Conservation (phyloP, 805 yeast genomes). For the Metschnikowia santaceciliae region DNA sequence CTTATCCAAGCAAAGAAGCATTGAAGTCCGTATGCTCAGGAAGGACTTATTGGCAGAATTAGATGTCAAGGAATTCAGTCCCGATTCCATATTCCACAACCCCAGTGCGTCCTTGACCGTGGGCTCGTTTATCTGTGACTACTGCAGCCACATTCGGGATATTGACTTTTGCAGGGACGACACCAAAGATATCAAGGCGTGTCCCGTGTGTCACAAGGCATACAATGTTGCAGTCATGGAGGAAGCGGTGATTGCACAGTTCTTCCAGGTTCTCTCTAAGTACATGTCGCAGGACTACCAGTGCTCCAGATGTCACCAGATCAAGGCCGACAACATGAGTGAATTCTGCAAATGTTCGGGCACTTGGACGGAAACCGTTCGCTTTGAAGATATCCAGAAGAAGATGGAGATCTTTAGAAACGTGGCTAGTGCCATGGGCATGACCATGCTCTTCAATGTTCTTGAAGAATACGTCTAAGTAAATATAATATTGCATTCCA, state of each 20-base stretch:
- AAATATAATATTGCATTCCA: not conserved
- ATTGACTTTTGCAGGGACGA: slow-evolving; percentile 79
- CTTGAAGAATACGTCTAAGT: slow-evolving; percentile 24
- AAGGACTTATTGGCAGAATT: slow-evolving; percentile 68
- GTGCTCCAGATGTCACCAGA: slow-evolving; percentile 71
- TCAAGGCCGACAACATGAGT: slow-evolving; percentile 66
- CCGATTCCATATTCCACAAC: slow-evolving; percentile 64
- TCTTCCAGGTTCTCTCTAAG: slow-evolving; percentile 50
- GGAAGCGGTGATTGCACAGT: slow-evolving; percentile 68
- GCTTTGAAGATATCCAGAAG: slow-evolving; percentile 40
- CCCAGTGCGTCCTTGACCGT: slow-evolving; percentile 71
- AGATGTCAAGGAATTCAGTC: slow-evolving; percentile 81
- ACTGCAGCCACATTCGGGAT: slow-evolving; percentile 71
- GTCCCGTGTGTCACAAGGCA: slow-evolving; percentile 61
- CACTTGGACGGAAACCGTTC: slow-evolving; percentile 60
- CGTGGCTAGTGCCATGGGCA: slow-evolving; percentile 57
- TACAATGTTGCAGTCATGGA: slow-evolving; percentile 71
- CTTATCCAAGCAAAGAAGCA: slow-evolving; percentile 56
- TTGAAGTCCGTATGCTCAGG: slow-evolving; percentile 73
- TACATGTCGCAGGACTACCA: slow-evolving; percentile 77
- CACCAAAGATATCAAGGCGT: slow-evolving; percentile 49
- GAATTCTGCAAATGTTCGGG: slow-evolving; percentile 88
- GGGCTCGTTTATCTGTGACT: slow-evolving; percentile 69
- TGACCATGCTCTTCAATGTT: slow-evolving; percentile 48
- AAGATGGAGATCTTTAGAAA: slow-evolving; percentile 49